These are phyloP conservation scores for Grammothele lineata DNA, from an alignment of 768 basidiomycete genomes.

Conservation along the genomic window DNA sequence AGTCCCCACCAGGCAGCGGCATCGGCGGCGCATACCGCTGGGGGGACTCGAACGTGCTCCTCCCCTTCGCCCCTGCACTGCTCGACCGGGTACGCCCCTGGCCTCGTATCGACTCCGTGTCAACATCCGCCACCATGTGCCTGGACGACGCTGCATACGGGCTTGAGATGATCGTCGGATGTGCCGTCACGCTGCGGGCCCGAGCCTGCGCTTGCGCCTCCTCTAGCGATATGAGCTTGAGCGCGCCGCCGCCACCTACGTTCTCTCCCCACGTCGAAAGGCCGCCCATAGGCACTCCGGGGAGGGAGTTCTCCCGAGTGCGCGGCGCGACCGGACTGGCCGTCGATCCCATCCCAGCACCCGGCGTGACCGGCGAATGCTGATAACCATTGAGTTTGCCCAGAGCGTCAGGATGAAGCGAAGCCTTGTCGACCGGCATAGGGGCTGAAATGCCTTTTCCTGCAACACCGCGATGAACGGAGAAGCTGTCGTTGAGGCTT, in stretches of 20 bases:
- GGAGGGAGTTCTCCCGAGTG: constrained; percentile 18
- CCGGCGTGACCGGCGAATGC: constrained; percentile 5
- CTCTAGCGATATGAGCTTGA: constrained; percentile 70
- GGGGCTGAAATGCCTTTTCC: constrained; percentile 23
- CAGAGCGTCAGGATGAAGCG: constrained; percentile 8
- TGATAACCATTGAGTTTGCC: constrained; percentile 7
- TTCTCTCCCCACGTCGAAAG: constrained; percentile 51
- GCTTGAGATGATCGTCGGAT: constrained; percentile 18
- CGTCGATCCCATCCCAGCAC: no score
- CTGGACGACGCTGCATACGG: constrained; percentile 20
- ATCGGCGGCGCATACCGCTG: neutral
- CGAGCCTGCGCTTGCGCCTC: constrained; percentile 65
- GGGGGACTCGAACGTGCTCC: constrained; percentile 12
- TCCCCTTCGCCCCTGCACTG: constrained; percentile 54
- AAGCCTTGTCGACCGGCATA: constrained; percentile 18
- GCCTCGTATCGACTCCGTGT: constrained; percentile 14
- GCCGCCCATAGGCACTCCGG: constrained; percentile 5
- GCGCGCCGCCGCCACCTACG: constrained; percentile 44
- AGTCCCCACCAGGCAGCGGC: neutral
- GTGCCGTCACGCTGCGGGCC: constrained; percentile 41
- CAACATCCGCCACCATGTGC: constrained; percentile 12
- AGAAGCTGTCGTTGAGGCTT: constrained; percentile 8
- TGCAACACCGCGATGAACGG: constrained; percentile 6
- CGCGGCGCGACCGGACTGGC: constrained; percentile 21
- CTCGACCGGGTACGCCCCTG: constrained; percentile 50